Conservation (phyloP, 805 yeast species). For the Myxozyma sirexii region DNA sequence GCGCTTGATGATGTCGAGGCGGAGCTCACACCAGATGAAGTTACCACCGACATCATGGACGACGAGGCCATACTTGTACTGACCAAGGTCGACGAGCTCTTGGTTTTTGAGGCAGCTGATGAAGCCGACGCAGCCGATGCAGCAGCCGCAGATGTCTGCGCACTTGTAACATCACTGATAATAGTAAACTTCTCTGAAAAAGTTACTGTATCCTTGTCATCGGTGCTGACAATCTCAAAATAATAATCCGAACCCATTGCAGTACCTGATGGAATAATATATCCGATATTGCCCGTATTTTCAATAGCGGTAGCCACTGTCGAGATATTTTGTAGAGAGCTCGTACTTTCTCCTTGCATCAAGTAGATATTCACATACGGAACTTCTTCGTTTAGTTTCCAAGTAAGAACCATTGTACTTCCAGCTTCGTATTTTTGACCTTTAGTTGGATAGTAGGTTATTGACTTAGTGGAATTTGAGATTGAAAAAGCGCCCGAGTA, state of each 20-base stretch:
- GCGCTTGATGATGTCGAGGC: neutral
- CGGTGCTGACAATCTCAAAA: neutral
- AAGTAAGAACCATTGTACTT: slow-evolving; percentile 1
- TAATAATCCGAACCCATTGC: neutral
- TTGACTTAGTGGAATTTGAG: neutral
- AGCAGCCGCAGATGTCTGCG: slow-evolving; percentile 7
- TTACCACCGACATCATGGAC: neutral
- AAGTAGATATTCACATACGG: neutral
- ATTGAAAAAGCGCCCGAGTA: neutral
- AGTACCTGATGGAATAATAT: slow-evolving; percentile 5
- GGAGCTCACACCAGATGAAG: neutral
- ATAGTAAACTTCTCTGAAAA: neutral
- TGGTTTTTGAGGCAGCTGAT: slow-evolving; percentile 4
- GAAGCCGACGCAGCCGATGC: slow-evolving; percentile 2
- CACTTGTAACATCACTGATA: neutral
- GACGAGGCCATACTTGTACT: neutral
- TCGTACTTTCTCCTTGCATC: slow-evolving; percentile 5
- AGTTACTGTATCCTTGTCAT: neutral
- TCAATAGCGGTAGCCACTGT: slow-evolving; percentile 6
- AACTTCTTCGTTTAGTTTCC: neutral
- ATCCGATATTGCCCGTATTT: slow-evolving; percentile 6
- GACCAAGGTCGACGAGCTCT: neutral
- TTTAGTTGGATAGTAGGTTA: slow-evolving; percentile 2
- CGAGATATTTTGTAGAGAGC: neutral
- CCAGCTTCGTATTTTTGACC: slow-evolving; percentile 6